Evolutionary conservation across 495 filamentous ascomycete genomes (phyloP).

Genomic region (Aspergillus ellipticus): DNA sequence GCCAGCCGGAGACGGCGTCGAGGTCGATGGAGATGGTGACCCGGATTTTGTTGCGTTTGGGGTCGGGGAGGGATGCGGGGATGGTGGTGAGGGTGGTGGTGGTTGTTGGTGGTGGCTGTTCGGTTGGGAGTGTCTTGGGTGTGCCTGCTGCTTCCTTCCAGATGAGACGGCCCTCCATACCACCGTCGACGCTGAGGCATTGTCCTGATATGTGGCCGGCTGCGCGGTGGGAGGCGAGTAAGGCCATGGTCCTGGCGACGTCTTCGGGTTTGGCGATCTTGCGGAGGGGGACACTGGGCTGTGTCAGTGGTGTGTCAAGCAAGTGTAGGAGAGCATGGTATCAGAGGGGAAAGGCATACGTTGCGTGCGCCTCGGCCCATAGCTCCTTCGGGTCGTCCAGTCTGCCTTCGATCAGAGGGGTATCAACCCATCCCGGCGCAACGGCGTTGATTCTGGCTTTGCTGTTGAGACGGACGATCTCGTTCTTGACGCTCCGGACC

Average conservation of each 20-base stretch:
- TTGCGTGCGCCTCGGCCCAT: slow-evolving; percentile 45
- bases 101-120: background rate
- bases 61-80: slow-evolving; percentile 20
- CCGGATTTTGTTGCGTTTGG: slow-evolving; percentile 42
- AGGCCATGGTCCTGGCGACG: slow-evolving; percentile 50
- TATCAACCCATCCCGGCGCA: slow-evolving; percentile 48
- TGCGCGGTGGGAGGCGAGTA: slow-evolving; percentile 49
- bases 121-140: background rate
- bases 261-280: slow-evolving; percentile 47
- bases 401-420: slow-evolving; percentile 42
- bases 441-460: slow-evolving; percentile 55
- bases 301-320: background rate
- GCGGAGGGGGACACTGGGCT: slow-evolving; percentile 31
- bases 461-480: slow-evolving; percentile 49
- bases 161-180: slow-evolving; percentile 48
- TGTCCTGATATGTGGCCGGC: slow-evolving; percentile 55
- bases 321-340: too few species aligned
- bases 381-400: slow-evolving; percentile 45
- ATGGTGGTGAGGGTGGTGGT: slow-evolving; percentile 11
- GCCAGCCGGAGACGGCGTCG: slow-evolving; percentile 57
- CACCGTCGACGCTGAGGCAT: slow-evolving; percentile 48
- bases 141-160: slow-evolving; percentile 42
- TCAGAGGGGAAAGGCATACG: slow-evolving; percentile 17
- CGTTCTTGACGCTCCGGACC: slow-evolving; percentile 50
- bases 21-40: slow-evolving; percentile 56